Evolutionary conservation across 2,329 filamentous ascomycete species (phyloP).

Genomic region (Aspergillus thermomutatus): DNA sequence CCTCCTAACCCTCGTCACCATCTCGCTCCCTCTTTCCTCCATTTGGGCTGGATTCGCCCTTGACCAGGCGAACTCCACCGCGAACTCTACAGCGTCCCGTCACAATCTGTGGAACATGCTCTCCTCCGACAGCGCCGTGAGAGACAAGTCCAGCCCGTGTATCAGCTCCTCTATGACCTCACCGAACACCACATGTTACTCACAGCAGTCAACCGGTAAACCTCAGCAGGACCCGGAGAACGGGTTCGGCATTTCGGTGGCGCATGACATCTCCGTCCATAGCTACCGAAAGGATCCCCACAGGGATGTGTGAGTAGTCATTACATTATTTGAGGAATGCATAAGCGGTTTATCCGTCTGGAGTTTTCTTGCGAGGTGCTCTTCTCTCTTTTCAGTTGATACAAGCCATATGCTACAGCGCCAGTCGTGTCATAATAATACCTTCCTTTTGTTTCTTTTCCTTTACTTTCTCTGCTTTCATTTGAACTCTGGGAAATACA

Average conservation of each 20-base stretch:
- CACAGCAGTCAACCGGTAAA: conserved; percentile 16
- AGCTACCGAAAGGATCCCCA: conserved; percentile 12
- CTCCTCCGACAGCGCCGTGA: conserved; percentile 13
- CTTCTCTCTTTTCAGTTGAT: too few relatives aligned
- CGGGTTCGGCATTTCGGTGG: conserved; percentile 26
- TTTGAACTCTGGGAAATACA: too few relatives aligned
- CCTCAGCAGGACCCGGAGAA: conserved; percentile 14
- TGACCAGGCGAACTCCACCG: conserved; percentile 14
- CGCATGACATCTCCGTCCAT: conserved; percentile 28
- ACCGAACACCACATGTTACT: conserved; percentile 27
- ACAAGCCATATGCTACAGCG: too few relatives aligned
- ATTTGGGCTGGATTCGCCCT: conserved; percentile 58
- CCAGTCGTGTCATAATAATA: too few relatives aligned
- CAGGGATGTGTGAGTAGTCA: neutral
- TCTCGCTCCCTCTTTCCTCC: conserved; percentile 64
- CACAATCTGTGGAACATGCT: conserved; percentile 28
- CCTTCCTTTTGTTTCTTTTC: too few relatives aligned
- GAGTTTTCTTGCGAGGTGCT: neutral
- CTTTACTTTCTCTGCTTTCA: too few relatives aligned
- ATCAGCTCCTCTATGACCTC: conserved; percentile 13
- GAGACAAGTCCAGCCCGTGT: conserved; percentile 11
- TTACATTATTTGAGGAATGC: neutral
- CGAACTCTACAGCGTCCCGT: conserved; percentile 8
- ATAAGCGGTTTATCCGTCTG: neutral
- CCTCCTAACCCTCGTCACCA: conserved; percentile 56